These are phyloP conservation scores for Allomyces macrogynus DNA, from an alignment of 192 early-diverging fungal genomes.

Conservation along the genomic window DNA sequence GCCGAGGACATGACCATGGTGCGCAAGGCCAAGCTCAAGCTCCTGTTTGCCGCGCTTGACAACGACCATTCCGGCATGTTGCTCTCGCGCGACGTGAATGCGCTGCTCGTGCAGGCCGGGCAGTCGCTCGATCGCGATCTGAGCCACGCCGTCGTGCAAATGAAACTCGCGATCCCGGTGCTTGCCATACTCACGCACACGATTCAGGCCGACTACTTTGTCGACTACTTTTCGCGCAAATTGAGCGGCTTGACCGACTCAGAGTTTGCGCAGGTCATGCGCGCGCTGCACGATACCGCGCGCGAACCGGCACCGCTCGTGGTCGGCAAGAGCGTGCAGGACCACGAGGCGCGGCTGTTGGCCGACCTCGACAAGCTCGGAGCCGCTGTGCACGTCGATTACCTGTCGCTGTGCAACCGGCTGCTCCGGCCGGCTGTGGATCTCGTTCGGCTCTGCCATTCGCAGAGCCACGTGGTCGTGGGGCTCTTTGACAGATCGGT, in stretches of 20 bases:
- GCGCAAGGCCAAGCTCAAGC: not conserved
- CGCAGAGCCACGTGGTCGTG: not conserved
- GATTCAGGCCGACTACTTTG: not conserved
- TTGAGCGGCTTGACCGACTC: not conserved
- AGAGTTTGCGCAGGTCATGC: not conserved
- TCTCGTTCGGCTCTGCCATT: not conserved
- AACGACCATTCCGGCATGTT: not conserved
- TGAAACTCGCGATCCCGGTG: not conserved
- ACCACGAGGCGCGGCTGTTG: not conserved
- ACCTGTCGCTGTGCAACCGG: not conserved
- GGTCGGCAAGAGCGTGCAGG: not conserved
- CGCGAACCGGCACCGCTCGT: not conserved
- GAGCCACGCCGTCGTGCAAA: not conserved
- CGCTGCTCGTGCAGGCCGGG: not conserved
- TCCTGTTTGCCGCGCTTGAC: not conserved
- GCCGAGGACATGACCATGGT: not conserved
- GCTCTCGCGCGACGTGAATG: not conserved
- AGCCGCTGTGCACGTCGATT: not conserved
- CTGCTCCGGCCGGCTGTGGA: not conserved
- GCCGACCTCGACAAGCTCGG: not conserved
- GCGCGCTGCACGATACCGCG: not conserved
- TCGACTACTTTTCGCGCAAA: not conserved
- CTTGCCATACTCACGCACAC: not conserved
- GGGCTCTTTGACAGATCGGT: not conserved
- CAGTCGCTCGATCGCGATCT: not conserved